Percentiles rank a stretch among this genome's conserved stretches.
Evolutionary conservation across 2,329 filamentous ascomycete species (phyloP).

Genomic region (Sporothrix schenckii): DNA sequence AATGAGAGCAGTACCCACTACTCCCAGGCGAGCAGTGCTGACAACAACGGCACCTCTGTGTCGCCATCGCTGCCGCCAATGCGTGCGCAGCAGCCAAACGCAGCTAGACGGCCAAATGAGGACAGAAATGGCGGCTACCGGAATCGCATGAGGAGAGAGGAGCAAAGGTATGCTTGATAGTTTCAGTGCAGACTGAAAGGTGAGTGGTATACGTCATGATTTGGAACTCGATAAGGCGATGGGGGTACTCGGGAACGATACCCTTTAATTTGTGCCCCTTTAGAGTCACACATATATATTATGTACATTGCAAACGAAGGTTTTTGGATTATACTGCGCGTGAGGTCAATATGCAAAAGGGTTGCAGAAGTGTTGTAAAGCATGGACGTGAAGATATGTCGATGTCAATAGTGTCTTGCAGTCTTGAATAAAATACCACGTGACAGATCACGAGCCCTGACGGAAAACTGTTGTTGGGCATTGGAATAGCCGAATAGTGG

Average conservation of each 20-base stretch:
- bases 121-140: not conserved
- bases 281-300: not conserved
- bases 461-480: not conserved
- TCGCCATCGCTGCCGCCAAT: not conserved
- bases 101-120: not conserved
- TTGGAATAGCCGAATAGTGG: constrained; percentile 15
- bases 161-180: not conserved
- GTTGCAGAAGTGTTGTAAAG: not conserved
- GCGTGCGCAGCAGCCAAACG: not conserved
- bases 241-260: not conserved
- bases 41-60: constrained; percentile 9
- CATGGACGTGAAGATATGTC: not conserved
- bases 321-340: not conserved
- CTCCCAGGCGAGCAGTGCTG: not conserved
- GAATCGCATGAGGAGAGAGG: constrained; percentile 2
- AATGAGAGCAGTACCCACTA: not conserved
- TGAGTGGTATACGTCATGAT: not conserved
- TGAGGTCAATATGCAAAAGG: not conserved
- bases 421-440: not conserved
- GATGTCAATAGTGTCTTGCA: not conserved
- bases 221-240: not conserved
- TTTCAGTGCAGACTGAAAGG: not conserved
- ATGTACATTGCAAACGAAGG: not conserved
- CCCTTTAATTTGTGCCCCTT: not conserved
- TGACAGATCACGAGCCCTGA: not conserved